Percentiles rank a stretch among this genome's conserved stretches.
Evolutionary conservation across 352 stramenopile genomes (phyloP).

Genomic region (Phytopythium boreale): DNA sequence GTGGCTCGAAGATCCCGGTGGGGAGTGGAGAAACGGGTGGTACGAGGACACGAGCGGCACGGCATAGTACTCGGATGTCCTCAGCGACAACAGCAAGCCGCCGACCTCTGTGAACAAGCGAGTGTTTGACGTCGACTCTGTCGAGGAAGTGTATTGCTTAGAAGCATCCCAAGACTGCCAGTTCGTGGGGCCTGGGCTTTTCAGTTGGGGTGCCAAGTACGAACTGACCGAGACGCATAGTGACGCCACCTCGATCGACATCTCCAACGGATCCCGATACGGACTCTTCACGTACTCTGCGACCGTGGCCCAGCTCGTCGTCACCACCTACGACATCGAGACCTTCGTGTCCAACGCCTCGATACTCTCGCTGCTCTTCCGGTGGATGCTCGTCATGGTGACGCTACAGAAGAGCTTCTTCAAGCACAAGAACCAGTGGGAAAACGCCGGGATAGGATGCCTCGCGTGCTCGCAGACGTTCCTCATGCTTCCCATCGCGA

Average conservation of each 20-base stretch:
- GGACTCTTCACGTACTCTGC: conserved; percentile 7
- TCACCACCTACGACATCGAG: conserved; percentile 2
- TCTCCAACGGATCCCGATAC: conserved; percentile 5
- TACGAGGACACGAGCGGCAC: not conserved
- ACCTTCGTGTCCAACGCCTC: conserved; percentile 8
- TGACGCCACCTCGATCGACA: not conserved
- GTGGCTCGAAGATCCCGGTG: not conserved
- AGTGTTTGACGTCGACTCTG: not conserved
- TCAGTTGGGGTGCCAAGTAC: not conserved
- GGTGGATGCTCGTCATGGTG: conserved; percentile 7
- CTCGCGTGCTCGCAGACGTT: conserved; percentile 15
- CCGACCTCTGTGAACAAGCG: not conserved
- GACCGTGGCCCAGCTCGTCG: not conserved
- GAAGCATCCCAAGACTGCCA: no score
- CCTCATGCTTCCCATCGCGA: conserved; percentile 11
- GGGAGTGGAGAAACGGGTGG: not conserved
- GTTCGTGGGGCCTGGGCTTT: not conserved
- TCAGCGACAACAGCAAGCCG: not conserved
- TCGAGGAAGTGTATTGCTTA: not conserved
- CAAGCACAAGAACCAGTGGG: conserved; percentile 2
- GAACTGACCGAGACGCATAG: not conserved
- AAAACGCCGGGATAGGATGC: conserved; percentile 12
- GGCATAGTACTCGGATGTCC: not conserved
- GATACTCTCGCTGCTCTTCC: not conserved
- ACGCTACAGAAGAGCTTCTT: conserved; percentile 9